Evolutionary conservation across 345 rosid species (phyloP), one percentile per base, ranked within the genome.

Genomic region (Syzygium aromaticum): DNA sequence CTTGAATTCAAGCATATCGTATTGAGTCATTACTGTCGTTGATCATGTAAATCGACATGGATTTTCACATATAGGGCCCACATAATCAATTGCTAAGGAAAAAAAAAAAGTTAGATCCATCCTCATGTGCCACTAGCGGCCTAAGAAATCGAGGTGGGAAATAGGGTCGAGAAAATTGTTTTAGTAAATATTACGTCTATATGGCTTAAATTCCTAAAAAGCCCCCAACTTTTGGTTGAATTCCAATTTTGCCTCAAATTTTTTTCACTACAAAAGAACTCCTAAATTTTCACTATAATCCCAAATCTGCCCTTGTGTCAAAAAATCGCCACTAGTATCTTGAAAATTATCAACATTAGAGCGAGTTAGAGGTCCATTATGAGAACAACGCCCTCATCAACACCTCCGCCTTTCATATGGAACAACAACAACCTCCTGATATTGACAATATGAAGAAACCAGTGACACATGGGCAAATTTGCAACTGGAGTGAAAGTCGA

Each of bases 211-310:
- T 28, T 28, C 8, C 77, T 63, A 7, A 3, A 63, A 61, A 63
- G 0, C 15, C 15, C 7, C 8, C 21, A 13, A 13, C 17, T n/a
- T 61, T 13, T 12, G 4, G 30, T 63, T 0, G n/a, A 63, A 63
- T 63, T 38, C 14, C 15, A 7, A 63, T 30, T 16, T 0, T 15
- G 0, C 1, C 2, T 3, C 0, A 0, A 28, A 28, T 13, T 64
- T 15, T 16, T 64, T 64, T 3, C 8, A n/a, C 3, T 28, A 40
- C 28, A 7, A 28, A 64, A 63, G 27, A 5, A 3, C 28, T 63
- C 38, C 0, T 7, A 63, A 63, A 14, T 63, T 63, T 28, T 63
- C 77, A 14, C 1, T 27, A 13, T 13, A 14, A 27, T 6, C 77
- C 17, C 6, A n/a, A 14, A 15, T 28, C 1, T 64, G 1, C 30